Evolutionary conservation across 352 stramenopile species (phyloP), one percentile per base, ranked within the genome.

Genomic region (Globisporangium ultimum): DNA sequence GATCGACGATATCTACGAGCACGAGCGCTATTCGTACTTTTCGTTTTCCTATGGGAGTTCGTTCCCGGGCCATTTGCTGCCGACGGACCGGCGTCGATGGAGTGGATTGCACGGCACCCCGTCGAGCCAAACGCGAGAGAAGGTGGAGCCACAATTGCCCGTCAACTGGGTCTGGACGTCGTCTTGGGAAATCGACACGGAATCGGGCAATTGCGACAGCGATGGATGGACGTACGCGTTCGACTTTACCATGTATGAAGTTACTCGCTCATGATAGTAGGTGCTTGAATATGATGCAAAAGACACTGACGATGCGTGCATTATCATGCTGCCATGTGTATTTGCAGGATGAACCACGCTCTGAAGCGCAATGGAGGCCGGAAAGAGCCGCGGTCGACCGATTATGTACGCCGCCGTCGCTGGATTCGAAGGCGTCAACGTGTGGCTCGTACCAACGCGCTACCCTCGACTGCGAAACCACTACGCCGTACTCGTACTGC

Each of bases 201-300:
- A 40, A 1, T 75, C 78, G 1, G 68, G 60, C 18, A 81, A 83
- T 3, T 87, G 81, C 51, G 81, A 91, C 50, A 55, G 58, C 4
- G 74, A 91, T 20, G 84, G 84, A 11, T 93, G 83, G 83, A 74
- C 78, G 12, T 93, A 91, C 58, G 84, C 79, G 22, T 87, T 90
- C 32, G 81, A 93, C 58, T 93, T 93, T 57, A 78, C 76, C 20
- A 87, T 84, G 74, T 80, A 74, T 10, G 60, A 2, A 13, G 32
- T 45, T 10, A 36, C 8, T 11, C 28, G 28, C 28, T 36, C 5
- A 10, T 11, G 40, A 13, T 47, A 17, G 7, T n/a, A 17, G 51
- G 15, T 36, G 12, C 12, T 21, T 22, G 9, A 18, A 18, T 6
- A 21, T 2, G 22, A 28, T 42, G 21, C 32, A 32, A 21, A 24